Conservation (phyloP, 441 rosid genomes). For the Erysimum cheiri region DNA sequence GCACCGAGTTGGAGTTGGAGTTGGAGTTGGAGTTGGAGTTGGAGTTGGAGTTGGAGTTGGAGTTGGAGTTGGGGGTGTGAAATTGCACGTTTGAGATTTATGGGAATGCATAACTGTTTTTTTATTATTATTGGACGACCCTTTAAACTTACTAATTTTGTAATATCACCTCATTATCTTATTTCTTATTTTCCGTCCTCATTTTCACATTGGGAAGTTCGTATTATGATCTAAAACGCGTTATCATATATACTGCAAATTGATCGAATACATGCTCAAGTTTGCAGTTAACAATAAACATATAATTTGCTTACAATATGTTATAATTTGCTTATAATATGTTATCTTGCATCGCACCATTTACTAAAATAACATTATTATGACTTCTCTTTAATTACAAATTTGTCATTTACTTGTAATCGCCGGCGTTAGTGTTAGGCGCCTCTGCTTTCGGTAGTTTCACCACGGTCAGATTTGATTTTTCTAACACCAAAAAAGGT, state of each 20-base stretch:
- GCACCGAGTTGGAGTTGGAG: constrained; percentile 30
- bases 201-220: background rate
- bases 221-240: background rate
- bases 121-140: background rate
- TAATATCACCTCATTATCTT: background rate
- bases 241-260: background rate
- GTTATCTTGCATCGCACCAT: background rate
- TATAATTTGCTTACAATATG: too few species aligned
- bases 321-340: too few species aligned
- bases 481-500: too few species aligned
- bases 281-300: background rate
- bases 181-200: background rate
- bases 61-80: too few species aligned
- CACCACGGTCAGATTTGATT: too few species aligned
- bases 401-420: too few species aligned
- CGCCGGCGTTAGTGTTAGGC: too few species aligned
- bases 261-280: background rate
- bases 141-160: background rate
- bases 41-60: too few species aligned
- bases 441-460: too few species aligned
- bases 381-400: too few species aligned
- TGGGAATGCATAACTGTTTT: constrained; percentile 5
- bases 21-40: too few species aligned
- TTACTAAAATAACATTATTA: background rate
- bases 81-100: constrained; percentile 40